A percentile compares a stretch with the other conserved stretches of the same genome.
Evolutionary conservation across 208 protist genomes (phyloP).

Genomic region (Herpetomonas tarakana): DNA sequence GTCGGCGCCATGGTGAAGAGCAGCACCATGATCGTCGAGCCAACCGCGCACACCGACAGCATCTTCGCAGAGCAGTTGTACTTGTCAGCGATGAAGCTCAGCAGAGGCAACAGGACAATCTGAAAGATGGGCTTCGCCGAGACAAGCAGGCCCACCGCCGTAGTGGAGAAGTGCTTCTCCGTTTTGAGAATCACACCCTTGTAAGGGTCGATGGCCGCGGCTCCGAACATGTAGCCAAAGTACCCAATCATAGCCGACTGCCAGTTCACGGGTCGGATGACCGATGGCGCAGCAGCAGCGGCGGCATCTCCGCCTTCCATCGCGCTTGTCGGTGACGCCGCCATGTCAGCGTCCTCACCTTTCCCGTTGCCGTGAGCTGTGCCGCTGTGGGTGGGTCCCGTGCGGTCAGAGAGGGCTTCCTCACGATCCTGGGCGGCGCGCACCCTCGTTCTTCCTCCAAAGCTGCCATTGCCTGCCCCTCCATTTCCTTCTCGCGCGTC

Average conservation of each 20-base stretch:
- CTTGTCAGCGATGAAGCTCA: conserved; percentile 48
- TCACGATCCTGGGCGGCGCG: no score
- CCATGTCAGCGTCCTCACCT: no score
- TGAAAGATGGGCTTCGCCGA: conserved; percentile 22
- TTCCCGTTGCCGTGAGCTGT: no score
- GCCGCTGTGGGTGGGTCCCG: no score
- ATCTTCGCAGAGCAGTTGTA: conserved; percentile 34
- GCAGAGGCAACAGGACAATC: conserved; percentile 34
- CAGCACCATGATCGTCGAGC: conserved; percentile 12
- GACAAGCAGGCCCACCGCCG: conserved; percentile 34
- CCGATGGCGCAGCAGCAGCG: no score
- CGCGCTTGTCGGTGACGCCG: no score
- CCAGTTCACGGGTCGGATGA: conserved; percentile 3
- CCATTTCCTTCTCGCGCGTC: no score
- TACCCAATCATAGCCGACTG: conserved; percentile 27
- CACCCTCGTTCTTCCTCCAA: no score
- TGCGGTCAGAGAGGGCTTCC: no score
- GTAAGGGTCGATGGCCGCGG: conserved; percentile 25
- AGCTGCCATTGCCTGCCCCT: no score
- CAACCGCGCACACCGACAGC: conserved; percentile 14
- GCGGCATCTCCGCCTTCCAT: no score
- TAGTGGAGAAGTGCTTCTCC: conserved; percentile 27
- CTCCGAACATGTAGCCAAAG: conserved; percentile 41
- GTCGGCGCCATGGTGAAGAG: conserved; percentile 7
- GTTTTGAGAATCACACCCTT: conserved; percentile 30